These are phyloP conservation scores for Porcisia deanei DNA, from an alignment of 208 protist species.

Conservation along the genomic window DNA sequence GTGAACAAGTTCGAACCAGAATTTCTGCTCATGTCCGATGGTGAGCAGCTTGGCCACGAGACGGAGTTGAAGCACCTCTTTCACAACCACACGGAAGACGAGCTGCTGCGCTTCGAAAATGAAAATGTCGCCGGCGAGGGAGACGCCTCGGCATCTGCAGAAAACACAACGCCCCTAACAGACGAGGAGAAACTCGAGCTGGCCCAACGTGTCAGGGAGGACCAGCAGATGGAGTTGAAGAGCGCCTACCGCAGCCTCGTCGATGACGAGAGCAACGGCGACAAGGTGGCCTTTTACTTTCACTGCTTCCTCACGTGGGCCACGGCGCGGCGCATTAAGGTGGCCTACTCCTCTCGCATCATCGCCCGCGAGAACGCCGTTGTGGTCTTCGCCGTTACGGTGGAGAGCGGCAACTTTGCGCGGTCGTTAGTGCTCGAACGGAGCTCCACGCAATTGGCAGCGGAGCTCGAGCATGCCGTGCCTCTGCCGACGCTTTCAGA, in stretches of 20 bases:
- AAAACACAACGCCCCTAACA: neutral
- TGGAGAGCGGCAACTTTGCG: conserved; percentile 61
- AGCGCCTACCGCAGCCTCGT: conserved; percentile 72
- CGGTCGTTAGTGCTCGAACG: conserved; percentile 57
- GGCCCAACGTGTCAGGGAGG: conserved; percentile 19
- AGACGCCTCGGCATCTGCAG: conserved; percentile 1
- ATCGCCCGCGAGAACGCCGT: conserved; percentile 83
- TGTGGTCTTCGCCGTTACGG: conserved; percentile 78
- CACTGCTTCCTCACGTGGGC: conserved; percentile 84
- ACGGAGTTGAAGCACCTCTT: conserved; percentile 57
- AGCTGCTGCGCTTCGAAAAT: conserved; percentile 14
- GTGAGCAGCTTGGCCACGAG: conserved; percentile 77
- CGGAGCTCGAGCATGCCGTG: conserved; percentile 47
- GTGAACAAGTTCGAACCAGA: conserved; percentile 72
- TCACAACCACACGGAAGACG: conserved; percentile 42
- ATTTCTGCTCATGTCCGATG: conserved; percentile 89
- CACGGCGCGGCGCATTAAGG: conserved; percentile 63
- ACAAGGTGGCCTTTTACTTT: conserved; percentile 64
- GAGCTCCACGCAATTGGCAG: conserved; percentile 42
- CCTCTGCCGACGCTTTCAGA: conserved; percentile 36
- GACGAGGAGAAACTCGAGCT: conserved; percentile 28
- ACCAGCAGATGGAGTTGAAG: conserved; percentile 28
- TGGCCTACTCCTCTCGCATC: conserved; percentile 86
- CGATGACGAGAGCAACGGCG: conserved; percentile 63
- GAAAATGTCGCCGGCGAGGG: conserved; percentile 4